Evolutionary conservation across 2,329 filamentous ascomycete species (phyloP).

Genomic region (Penicillium sp.): DNA sequence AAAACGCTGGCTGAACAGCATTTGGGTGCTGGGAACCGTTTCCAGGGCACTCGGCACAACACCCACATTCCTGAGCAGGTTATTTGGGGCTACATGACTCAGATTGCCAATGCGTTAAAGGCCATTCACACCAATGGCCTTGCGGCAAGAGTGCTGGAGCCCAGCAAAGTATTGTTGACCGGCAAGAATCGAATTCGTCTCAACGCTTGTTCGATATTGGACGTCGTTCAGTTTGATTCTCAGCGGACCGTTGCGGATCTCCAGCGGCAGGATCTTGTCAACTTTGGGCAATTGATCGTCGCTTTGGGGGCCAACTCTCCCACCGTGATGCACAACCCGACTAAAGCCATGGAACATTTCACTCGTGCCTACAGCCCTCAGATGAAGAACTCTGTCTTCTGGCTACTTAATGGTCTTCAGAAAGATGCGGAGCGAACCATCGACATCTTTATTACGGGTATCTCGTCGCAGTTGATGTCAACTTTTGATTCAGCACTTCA

Average conservation of each 20-base stretch:
- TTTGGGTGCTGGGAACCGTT: constrained; percentile 39
- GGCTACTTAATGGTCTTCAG: constrained; percentile 70
- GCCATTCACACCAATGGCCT: constrained; percentile 78
- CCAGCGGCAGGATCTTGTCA: constrained; percentile 82
- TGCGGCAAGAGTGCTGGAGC: constrained; percentile 80
- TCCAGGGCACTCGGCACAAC: constrained; percentile 46
- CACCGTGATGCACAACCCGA: constrained; percentile 60
- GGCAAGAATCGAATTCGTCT: constrained; percentile 86
- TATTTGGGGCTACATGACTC: constrained; percentile 88
- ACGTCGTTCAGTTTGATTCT: constrained; percentile 80
- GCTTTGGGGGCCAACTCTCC: constrained; percentile 70
- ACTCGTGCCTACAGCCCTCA: constrained; percentile 73
- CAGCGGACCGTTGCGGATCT: constrained; percentile 68
- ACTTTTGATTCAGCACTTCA: constrained; percentile 78
- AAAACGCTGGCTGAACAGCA: constrained; percentile 87
- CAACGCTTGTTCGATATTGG: constrained; percentile 82
- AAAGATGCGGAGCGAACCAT: constrained; percentile 65
- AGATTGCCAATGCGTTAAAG: constrained; percentile 84
- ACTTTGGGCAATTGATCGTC: constrained; percentile 82
- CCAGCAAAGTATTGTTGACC: constrained; percentile 85
- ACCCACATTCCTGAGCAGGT: constrained; percentile 65
- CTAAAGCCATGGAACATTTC: constrained; percentile 72
- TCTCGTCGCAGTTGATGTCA: constrained; percentile 72
- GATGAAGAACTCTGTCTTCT: constrained; percentile 74
- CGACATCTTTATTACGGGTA: constrained; percentile 73